These are phyloP conservation scores for Barnettozyma populi DNA, from an alignment of 805 yeast genomes.

Conservation along the genomic window DNA sequence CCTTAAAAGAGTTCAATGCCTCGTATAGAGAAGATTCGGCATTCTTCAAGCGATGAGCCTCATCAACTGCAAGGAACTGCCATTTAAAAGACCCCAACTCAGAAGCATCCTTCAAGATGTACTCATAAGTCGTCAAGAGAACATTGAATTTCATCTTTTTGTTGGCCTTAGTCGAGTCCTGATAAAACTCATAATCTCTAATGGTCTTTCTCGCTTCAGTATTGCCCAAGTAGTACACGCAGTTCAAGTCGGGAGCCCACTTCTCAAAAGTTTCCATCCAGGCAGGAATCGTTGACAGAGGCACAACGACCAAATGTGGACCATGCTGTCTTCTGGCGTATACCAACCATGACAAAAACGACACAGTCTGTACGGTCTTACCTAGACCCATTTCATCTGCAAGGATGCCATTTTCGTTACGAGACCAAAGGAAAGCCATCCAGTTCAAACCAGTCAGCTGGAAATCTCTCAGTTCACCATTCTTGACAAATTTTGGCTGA, in stretches of 20 bases:
- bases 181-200: constrained; percentile 80
- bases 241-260: constrained; percentile 96
- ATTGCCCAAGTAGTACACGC: constrained; percentile 90
- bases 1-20: constrained; percentile 75
- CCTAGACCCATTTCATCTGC: constrained; percentile 99
- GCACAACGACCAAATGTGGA: constrained; percentile 95
- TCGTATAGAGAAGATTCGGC: constrained; percentile 92
- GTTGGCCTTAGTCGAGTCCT: constrained; percentile 27
- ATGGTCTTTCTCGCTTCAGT: constrained; percentile 77
- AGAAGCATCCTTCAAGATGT: constrained; percentile 80
- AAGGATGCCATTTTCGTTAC: constrained; percentile 93
- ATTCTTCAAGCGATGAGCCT: constrained; percentile 94
- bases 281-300: constrained; percentile 92
- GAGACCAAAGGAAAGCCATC: constrained; percentile 99
- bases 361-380: constrained; percentile 94
- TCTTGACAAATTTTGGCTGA: constrained; percentile 87
- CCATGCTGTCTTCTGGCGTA: constrained; percentile 96
- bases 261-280: constrained; percentile 99
- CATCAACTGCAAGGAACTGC: constrained; percentile 98
- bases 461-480: constrained; percentile 92
- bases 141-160: constrained; percentile 84
- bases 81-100: constrained; percentile 82
- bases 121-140: constrained; percentile 92
- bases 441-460: constrained; percentile 97
- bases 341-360: constrained; percentile 90